Evolutionary conservation across 805 yeast genomes (phyloP).

Genomic region (Wickerhamomyces bovis): DNA sequence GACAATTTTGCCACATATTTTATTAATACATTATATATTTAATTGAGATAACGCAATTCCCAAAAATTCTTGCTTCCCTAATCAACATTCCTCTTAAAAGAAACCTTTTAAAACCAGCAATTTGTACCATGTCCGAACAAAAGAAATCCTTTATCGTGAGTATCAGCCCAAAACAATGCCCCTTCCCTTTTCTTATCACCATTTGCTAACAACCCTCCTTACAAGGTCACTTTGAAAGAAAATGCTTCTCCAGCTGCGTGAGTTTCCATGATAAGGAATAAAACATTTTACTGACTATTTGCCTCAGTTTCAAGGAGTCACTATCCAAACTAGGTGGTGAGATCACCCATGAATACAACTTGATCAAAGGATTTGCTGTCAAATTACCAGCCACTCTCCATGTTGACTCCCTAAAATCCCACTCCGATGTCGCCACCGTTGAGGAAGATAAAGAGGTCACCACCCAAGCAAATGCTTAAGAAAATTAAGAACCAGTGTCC

Average conservation of each 20-base stretch:
- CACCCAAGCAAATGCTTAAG: slow-evolving; percentile 13
- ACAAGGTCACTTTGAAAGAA: slow-evolving; percentile 35
- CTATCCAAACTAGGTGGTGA: slow-evolving; percentile 51
- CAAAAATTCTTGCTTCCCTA: no score
- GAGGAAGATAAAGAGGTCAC: slow-evolving; percentile 68
- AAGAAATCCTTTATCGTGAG: slow-evolving; percentile 24
- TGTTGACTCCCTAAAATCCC: slow-evolving; percentile 37
- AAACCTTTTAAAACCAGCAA: neutral
- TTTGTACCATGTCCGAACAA: slow-evolving; percentile 18
- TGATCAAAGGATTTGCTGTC: slow-evolving; percentile 62
- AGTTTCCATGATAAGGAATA: no score
- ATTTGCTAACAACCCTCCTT: slow-evolving; percentile 1
- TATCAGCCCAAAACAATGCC: neutral
- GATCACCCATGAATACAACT: slow-evolving; percentile 51
- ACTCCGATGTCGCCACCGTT: slow-evolving; percentile 48
- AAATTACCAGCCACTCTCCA: slow-evolving; percentile 49
- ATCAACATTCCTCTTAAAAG: neutral
- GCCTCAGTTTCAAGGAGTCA: slow-evolving; percentile 39
- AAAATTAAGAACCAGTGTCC: no score
- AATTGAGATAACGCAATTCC: neutral
- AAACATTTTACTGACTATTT: slow-evolving; percentile 16
- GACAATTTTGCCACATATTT: neutral
- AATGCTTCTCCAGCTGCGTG: slow-evolving; percentile 13
- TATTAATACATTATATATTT: no score
- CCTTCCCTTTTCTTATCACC: neutral